Base-by-base conservation (phyloP, 495 filamentous ascomycete genomes). In the Aspergillus funiculosus region DNA sequence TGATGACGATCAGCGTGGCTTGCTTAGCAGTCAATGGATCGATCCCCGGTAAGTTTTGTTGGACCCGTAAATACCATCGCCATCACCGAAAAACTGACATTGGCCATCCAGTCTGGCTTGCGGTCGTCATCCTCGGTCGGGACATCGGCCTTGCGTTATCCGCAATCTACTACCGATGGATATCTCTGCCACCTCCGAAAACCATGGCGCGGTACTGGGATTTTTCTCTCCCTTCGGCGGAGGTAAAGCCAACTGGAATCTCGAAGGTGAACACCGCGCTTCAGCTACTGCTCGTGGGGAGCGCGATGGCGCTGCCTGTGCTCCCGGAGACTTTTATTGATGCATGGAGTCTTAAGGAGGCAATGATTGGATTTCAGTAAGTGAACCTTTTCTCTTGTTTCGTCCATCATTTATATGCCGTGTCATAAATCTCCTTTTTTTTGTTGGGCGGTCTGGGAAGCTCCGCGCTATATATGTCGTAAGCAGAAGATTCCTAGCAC, bases 131-230 rank as follows among this genome's bases (percentile, higher is more conserved):
- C 49, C 77, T 98, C 4, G 91, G 91, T 24, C 79, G 92, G 18
- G 92, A 98, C 56, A 73, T 89, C 22, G 85, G 78, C n/a, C 73
- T 98, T 4, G 86, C 78, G n/a, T 73, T 95, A 2, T 81, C 89
- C 6, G 92, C 92, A 1, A 80, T 98, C 43, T 98, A 96, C 64
- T 96, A 89, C 58, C 82, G 92, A 26, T 98, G 87, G 79, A 92
- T 94, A 37, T 90, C 85, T 3, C 76, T 98, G 15, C 92, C 92
- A 1, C 81, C 85, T 0, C 92, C 92, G 4, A 95, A 95, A 64
- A 97, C 92, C 0, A 84, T 95, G 64, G 65, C 73, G 10, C 72
- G 92, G n/a, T 98, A 96, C 61, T 98, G 94, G 94, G 94, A 98
- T 60, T 97, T 97, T 55, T 86, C 82, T 8, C 77, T 98, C 13